Conservation (phyloP, 2,329 filamentous ascomycete genomes). For the Arthrinium puccinioides region DNA sequence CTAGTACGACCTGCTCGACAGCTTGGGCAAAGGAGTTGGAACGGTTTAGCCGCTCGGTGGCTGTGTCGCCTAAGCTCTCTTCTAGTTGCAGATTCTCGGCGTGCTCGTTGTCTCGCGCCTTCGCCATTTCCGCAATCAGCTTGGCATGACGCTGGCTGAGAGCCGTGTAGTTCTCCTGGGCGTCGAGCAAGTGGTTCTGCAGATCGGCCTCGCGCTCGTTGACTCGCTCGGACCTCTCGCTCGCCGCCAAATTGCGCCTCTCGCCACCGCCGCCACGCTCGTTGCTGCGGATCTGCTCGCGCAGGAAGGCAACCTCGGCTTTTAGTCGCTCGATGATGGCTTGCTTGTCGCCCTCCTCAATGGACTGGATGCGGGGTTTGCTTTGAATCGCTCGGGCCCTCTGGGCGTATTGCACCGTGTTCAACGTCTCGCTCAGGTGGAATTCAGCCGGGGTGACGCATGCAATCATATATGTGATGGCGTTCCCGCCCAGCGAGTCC, state of each 20-base stretch:
- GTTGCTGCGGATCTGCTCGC: conserved; percentile 86
- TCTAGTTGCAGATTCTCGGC: conserved; percentile 52
- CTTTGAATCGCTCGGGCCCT: conserved; percentile 93
- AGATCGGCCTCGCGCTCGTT: conserved; percentile 83
- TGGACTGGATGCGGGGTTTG: conserved; percentile 91
- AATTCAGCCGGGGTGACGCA: conserved; percentile 97
- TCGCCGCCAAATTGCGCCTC: conserved; percentile 46
- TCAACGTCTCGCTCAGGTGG: conserved; percentile 93
- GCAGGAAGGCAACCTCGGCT: conserved; percentile 85
- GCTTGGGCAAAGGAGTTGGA: conserved; percentile 95
- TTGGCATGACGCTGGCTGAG: conserved; percentile 92
- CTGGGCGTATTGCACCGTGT: conserved; percentile 96
- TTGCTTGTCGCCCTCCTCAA: conserved; percentile 90
- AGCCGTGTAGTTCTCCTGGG: conserved; percentile 89
- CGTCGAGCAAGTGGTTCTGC: conserved; percentile 86
- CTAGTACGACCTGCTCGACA: conserved; percentile 90
- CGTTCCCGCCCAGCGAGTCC: conserved; percentile 93
- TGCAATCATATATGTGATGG: conserved; percentile 98
- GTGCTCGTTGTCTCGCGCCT: conserved; percentile 65
- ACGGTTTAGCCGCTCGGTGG: conserved; percentile 81
- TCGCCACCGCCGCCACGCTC: conserved; percentile 58
- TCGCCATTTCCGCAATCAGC: conserved; percentile 87
- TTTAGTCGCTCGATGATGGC: conserved; percentile 88
- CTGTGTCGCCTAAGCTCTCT: conserved; percentile 64
- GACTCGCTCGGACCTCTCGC: conserved; percentile 69